Evolutionary conservation across 2,329 filamentous ascomycete species (phyloP), one percentile per base, ranked within the genome.

Genomic region (Didymella pomorum): DNA sequence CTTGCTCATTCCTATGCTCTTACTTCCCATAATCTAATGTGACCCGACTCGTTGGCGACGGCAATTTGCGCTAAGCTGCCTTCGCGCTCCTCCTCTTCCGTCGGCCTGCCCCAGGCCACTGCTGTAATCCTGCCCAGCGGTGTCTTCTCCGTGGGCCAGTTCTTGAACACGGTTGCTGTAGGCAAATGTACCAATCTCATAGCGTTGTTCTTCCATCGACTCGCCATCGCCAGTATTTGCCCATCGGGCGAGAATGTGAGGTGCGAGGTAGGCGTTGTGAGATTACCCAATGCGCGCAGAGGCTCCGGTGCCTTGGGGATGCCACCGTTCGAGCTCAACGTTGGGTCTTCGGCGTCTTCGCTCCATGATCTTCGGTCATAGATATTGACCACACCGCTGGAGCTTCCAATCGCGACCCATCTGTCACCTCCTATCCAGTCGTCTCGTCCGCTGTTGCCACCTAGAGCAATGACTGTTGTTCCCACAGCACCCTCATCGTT

Each of bases 71-170:
- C 73, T 25, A 72, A 52, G 52, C 71, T 71, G 6, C 79, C 92
- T 80, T 90, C 93, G 33, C 93, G 71, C 66, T 83, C 85, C 16
- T 86, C 79, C 43, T 82, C 81, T 44, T 78, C 74, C 11, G 71
- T 68, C 3, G 79, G 80, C 18, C 71, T 73, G 2, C 76, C 79
- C 69, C 80, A 82, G 18, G 82, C 79, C 63, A 85, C 72, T 11
- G 79, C 73, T 2, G 91, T 91, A 65, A 98, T 88, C 58, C 92
- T 84, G 0, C 95, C 95, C 61, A 99, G 79, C 0, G 93, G 93
- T 56, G 95, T 99, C 75, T 90, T 89, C 63, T 88, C 86, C 52
- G 94, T 99, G 23, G 95, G 95, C 95, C 95, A 99, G 78, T 99
- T 99, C 71, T 89, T 88, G 83, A 95, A 99, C 20, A 98, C 92